Evolutionary conservation across 208 protist genomes (phyloP).

Genomic region (Trypanosoma mega): DNA sequence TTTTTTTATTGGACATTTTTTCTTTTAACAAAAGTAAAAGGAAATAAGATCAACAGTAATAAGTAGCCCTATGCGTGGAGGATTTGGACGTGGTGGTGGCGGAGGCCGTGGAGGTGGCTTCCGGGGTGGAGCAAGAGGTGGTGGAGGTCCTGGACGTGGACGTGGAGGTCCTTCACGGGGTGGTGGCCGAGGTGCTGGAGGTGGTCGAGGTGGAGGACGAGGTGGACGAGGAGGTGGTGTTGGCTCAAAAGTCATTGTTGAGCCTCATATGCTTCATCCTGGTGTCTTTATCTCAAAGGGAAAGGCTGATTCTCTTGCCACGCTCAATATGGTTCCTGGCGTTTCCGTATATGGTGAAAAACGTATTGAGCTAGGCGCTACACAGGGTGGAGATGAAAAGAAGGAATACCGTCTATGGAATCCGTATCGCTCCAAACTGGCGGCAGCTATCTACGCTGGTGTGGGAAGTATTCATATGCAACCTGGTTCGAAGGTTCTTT

Average conservation of each 20-base stretch:
- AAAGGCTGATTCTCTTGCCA: conserved; percentile 98
- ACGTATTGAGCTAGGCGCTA: conserved; percentile 91
- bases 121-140: conserved; percentile 45
- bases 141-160: conserved; percentile 43
- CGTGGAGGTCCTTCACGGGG: conserved; percentile 34
- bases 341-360: conserved; percentile 99
- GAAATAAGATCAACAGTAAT: too few species aligned
- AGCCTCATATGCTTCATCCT: conserved; percentile 95
- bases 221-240: conserved; percentile 76
- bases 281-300: conserved; percentile 99
- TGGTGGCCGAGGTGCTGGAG: conserved; percentile 43
- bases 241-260: conserved; percentile 96
- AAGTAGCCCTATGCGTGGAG: too few species aligned
- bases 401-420: conserved; percentile 99
- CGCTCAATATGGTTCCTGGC: conserved; percentile 98
- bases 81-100: conserved; percentile 33
- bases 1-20: too few species aligned
- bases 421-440: conserved; percentile 99
- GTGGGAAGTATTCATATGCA: conserved; percentile 98
- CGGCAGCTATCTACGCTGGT: conserved; percentile 97
- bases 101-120: conserved; percentile 49
- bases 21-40: too few species aligned
- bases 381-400: conserved; percentile 92
- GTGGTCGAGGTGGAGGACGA: conserved; percentile 57
- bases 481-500: conserved; percentile 99